Percentiles rank a stretch among this genome's conserved stretches.
Evolutionary conservation across 1,284 basidiomycete genomes (phyloP).

Genomic region (Ustilago tritici): DNA sequence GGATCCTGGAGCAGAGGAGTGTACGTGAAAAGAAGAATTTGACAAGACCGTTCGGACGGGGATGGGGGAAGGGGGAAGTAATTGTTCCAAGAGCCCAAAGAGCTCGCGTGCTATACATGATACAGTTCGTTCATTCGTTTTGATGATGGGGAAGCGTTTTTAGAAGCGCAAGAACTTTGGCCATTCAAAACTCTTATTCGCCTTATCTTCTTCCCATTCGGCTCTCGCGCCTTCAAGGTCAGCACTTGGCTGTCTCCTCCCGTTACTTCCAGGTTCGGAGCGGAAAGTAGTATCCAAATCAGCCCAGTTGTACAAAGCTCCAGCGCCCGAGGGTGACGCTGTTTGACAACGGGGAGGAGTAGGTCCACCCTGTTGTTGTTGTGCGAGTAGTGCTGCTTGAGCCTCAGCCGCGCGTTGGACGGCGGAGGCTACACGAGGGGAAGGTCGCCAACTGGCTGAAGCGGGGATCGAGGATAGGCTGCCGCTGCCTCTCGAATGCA

Average conservation of each 20-base stretch:
- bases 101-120: background rate
- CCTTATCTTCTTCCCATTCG: conserved; percentile 9
- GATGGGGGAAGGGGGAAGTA: background rate
- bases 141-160: background rate
- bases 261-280: background rate
- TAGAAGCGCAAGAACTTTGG: conserved; percentile 47
- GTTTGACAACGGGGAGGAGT: conserved; percentile 24
- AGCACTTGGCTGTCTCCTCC: background rate
- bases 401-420: conserved; percentile 37
- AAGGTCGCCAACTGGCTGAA: conserved; percentile 46
- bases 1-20: background rate
- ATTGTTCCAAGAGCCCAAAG: background rate
- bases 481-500: conserved; percentile 7
- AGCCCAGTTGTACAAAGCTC: conserved; percentile 32
- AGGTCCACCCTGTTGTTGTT: conserved; percentile 17
- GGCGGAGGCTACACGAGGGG: conserved; percentile 40
- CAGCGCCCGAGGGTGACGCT: conserved; percentile 14
- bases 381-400: conserved; percentile 17
- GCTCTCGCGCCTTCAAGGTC: conserved; percentile 10
- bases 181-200: conserved; percentile 35
- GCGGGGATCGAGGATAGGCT: conserved; percentile 21
- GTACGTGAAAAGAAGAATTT: background rate
- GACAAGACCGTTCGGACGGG: background rate
- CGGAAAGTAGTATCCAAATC: conserved; percentile 24
- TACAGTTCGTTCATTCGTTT: background rate